Conservation (phyloP, 1,284 basidiomycete genomes). For the Apiotrichum sp. region DNA sequence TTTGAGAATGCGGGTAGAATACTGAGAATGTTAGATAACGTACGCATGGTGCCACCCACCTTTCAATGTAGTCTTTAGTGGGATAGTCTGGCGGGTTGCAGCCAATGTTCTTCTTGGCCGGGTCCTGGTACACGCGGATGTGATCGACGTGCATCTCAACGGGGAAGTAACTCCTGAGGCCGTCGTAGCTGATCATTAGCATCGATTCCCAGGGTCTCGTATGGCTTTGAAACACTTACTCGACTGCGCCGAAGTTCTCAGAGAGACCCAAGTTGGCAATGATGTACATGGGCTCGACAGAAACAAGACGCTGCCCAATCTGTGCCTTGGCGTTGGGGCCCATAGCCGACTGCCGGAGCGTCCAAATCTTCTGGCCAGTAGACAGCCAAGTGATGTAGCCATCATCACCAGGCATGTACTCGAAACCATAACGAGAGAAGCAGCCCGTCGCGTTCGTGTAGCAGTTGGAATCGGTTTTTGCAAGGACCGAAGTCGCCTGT, state of each 20-base stretch:
- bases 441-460: slow-evolving; percentile 48
- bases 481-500: slow-evolving; percentile 52
- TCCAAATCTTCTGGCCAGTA: slow-evolving; percentile 64
- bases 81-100: slow-evolving; percentile 53
- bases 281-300: slow-evolving; percentile 70
- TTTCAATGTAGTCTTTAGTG: slow-evolving; percentile 53
- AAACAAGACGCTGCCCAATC: slow-evolving; percentile 66
- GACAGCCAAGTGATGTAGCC: slow-evolving; percentile 78
- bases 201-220: too few species aligned
- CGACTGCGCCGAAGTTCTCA: slow-evolving; percentile 64
- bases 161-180: slow-evolving; percentile 4
- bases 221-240: slow-evolving; percentile 42
- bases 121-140: slow-evolving; percentile 47
- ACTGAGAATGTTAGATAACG: neutral
- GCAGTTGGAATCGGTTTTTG: slow-evolving; percentile 46
- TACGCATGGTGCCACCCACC: neutral
- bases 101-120: slow-evolving; percentile 38
- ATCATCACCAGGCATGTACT: slow-evolving; percentile 56
- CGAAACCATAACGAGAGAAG: slow-evolving; percentile 59
- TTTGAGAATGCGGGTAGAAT: slow-evolving; percentile 31
- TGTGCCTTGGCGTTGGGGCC: slow-evolving; percentile 60
- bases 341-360: slow-evolving; percentile 63
- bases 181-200: neutral
- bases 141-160: slow-evolving; percentile 42
- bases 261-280: slow-evolving; percentile 64